phyloP scores from a whole-genome alignment of 2,329 filamentous ascomycete genomes.

The Drechslera avenae region DNA sequence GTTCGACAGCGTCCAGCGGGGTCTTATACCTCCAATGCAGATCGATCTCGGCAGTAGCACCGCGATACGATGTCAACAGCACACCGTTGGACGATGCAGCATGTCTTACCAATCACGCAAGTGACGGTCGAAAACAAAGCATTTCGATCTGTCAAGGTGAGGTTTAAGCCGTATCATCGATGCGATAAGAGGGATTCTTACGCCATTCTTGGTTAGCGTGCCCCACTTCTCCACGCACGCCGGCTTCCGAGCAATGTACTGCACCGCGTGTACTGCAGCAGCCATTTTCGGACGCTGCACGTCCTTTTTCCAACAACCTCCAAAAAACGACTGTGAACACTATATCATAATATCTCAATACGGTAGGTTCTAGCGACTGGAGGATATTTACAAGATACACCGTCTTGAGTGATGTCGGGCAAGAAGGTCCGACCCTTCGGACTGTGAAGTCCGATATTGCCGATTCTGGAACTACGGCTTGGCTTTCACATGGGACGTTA shows the following conservation, averaged over 20 bases:
- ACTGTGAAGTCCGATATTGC: not conserved
- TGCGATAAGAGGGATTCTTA: constrained; percentile 20
- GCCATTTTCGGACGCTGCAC: constrained; percentile 7
- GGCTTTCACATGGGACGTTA: not conserved
- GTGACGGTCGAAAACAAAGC: not conserved
- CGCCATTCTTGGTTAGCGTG: constrained; percentile 9
- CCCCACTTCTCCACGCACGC: constrained; percentile 16
- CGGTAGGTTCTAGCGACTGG: constrained; percentile 1
- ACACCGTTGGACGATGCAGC: not conserved
- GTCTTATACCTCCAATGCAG: constrained; percentile 27
- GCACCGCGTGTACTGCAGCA: constrained; percentile 11
- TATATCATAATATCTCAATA: not conserved
- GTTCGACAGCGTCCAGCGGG: constrained; percentile 16
- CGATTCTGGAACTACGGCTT: not conserved
- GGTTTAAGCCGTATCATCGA: constrained; percentile 12
- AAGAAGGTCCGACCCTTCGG: constrained; percentile 6
- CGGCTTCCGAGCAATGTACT: constrained; percentile 8
- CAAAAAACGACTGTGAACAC: no score
- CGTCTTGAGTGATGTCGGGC: not conserved
- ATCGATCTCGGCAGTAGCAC: constrained; percentile 1
- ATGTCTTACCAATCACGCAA: constrained; percentile 9
- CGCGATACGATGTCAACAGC: not conserved
- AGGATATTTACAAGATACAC: not conserved
- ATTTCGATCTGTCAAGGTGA: constrained; percentile 11
- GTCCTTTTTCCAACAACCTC: not conserved